A percentile compares a stretch with the other conserved stretches of the same genome.
phyloP scores from a whole-genome alignment of 176 grass and related monocot species.

The Aechmea fasciata region DNA sequence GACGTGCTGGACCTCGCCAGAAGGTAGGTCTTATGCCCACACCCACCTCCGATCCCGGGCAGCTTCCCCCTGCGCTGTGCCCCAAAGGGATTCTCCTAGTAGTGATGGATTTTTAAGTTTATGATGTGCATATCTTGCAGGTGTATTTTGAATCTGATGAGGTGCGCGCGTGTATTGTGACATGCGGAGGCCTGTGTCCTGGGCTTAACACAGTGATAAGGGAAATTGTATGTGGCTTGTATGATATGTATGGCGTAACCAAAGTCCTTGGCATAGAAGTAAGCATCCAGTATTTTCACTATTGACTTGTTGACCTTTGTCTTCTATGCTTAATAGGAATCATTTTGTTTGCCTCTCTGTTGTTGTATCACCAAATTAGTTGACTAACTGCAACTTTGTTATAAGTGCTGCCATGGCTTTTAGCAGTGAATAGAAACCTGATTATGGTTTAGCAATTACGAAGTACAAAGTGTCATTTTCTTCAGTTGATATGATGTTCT shows the following conservation, averaged over 20 bases:
- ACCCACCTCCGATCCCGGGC: too few relatives aligned
- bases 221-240: constrained; percentile 92
- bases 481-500: too few relatives aligned
- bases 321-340: too few relatives aligned
- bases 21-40: constrained; percentile 29
- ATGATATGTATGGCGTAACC: constrained; percentile 80
- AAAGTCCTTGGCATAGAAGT: constrained; percentile 89
- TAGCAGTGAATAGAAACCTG: too few relatives aligned
- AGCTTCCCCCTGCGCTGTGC: too few relatives aligned
- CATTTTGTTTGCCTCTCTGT: too few relatives aligned
- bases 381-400: too few relatives aligned
- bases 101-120: not conserved
- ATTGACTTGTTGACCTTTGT: not conserved
- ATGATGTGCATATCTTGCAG: constrained; percentile 14
- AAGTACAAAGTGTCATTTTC: too few relatives aligned
- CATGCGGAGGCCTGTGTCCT: constrained; percentile 94
- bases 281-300: not conserved
- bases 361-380: too few relatives aligned
- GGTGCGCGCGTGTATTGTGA: constrained; percentile 91
- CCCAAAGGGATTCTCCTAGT: not conserved
- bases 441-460: too few relatives aligned
- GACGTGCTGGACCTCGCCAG: constrained; percentile 80
- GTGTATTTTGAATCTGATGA: constrained; percentile 87
- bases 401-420: too few relatives aligned
- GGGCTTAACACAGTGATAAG: constrained; percentile 98